These are phyloP conservation scores for Podospora anserina DNA, from an alignment of 495 filamentous ascomycete species.

Conservation along the genomic window DNA sequence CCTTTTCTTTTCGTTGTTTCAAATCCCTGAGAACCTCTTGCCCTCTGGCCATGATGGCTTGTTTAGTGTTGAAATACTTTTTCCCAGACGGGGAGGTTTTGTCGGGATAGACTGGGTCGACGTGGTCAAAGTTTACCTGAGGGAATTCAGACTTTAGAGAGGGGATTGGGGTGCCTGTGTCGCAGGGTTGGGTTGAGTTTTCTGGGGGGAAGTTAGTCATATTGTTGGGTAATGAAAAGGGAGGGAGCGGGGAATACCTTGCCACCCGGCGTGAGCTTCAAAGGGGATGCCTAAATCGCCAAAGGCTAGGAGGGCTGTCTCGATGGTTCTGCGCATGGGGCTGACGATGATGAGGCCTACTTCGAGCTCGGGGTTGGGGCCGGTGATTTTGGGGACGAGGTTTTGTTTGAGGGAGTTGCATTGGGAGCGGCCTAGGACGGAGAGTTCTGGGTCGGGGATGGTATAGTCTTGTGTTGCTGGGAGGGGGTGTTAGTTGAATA, in stretches of 20 bases:
- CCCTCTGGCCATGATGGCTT: conserved; percentile 48
- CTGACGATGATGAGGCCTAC: conserved; percentile 56
- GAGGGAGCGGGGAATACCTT: conserved; percentile 32
- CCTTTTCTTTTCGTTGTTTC: conserved; percentile 54
- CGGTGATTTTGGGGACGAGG: conserved; percentile 43
- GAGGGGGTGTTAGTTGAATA: conserved; percentile 23
- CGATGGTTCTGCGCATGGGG: conserved; percentile 56
- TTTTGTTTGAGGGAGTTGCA: conserved; percentile 46
- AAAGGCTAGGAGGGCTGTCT: conserved; percentile 52
- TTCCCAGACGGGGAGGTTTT: conserved; percentile 46
- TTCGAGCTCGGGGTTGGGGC: conserved; percentile 40
- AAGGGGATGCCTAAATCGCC: conserved; percentile 54
- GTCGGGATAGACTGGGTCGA: conserved; percentile 55
- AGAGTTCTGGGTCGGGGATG: conserved; percentile 54
- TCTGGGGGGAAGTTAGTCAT: conserved; percentile 31
- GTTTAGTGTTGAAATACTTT: conserved; percentile 46
- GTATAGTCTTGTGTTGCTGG: conserved; percentile 44
- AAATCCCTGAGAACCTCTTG: conserved; percentile 47
- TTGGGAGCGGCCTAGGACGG: conserved; percentile 53
- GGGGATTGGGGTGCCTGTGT: conserved; percentile 48
- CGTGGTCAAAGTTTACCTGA: conserved; percentile 48
- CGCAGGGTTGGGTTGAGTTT: conserved; percentile 56
- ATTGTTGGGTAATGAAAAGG: neutral
- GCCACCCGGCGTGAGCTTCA: conserved; percentile 52
- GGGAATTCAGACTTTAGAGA: conserved; percentile 49